Base-by-base conservation (phyloP, 768 basidiomycete genomes). In the Austroboletus eburneus region DNA sequence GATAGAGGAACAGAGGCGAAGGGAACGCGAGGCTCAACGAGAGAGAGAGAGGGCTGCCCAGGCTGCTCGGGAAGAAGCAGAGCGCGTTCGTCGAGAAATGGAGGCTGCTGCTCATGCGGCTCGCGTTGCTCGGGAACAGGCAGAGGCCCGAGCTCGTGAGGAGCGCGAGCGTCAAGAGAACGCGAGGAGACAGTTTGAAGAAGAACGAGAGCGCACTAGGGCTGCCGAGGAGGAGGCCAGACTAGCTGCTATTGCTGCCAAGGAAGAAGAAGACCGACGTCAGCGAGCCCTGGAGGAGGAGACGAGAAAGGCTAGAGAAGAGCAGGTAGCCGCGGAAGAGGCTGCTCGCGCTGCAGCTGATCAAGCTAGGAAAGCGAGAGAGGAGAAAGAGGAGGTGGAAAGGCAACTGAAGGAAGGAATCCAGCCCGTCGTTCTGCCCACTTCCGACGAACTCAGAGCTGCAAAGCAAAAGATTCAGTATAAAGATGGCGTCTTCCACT, bases 401-500 rank as follows among this genome's bases (percentile, higher is more conserved):
- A 52, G n/a, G n/a, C 38, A 27, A 1, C 30, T 54, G 39, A 57
- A 54, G 30, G 54, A 58, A 22, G 59, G 62, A 2, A 58, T 64
- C 4, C 62, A 57, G 13, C 62, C 62, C 3, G 40, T 55, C 33
- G 42, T 57, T 1, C 54, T 46, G 0, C 62, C 59, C 0, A 39
- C 54, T 24, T 18, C 27, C 0, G 48, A 48, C 22, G 50, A 59
- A 20, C 17, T 55, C 18, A 45, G 42, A 3, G 51, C 47, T 0
- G 50, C 49, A 4, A 63, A 63, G 42, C 50, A n/a, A 6, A 51
- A 48, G 2, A 30, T 64, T 13, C 55, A 55, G 41, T 63, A 61
- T 30, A 52, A 23, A 10, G 63, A 69, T 16, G 61, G 57, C 2
- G 33, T 48, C 9, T 66, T 66, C 33, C 68, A 71, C 32, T 61